phyloP scores from a whole-genome alignment of 1,139 yeast genomes.

The Kodamaea plutei region DNA sequence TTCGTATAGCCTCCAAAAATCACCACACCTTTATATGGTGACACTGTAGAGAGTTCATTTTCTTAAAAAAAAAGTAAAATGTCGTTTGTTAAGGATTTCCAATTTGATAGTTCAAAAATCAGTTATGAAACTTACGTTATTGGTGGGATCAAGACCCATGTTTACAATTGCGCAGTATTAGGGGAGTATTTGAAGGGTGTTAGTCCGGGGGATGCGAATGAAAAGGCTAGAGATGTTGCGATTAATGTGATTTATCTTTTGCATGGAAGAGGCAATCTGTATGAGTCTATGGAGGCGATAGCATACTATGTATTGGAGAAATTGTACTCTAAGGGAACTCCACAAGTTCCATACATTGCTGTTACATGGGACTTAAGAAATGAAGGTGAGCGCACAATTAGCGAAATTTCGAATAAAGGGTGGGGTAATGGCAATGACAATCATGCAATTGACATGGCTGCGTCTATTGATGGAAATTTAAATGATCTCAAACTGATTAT shows the following conservation, averaged over 20 bases:
- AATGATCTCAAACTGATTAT: slow-evolving; percentile 46
- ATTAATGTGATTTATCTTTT: slow-evolving; percentile 36
- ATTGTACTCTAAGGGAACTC: slow-evolving; percentile 18
- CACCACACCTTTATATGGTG: too few relatives aligned
- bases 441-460: slow-evolving; percentile 54
- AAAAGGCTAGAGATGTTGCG: slow-evolving; percentile 19
- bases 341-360: slow-evolving; percentile 35
- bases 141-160: slow-evolving; percentile 32
- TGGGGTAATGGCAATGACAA: slow-evolving; percentile 48
- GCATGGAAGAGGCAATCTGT: slow-evolving; percentile 35
- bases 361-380: slow-evolving; percentile 58
- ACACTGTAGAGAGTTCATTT: too few relatives aligned
- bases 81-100: slow-evolving; percentile 12
- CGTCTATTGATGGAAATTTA: slow-evolving; percentile 49
- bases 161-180: slow-evolving; percentile 31
- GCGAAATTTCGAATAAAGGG: slow-evolving; percentile 29
- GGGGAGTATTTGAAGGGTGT: slow-evolving; percentile 21
- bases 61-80: too few relatives aligned
- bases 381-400: slow-evolving; percentile 51
- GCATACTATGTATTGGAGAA: slow-evolving; percentile 29
- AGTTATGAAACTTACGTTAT: slow-evolving; percentile 23
- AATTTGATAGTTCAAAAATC: slow-evolving; percentile 20
- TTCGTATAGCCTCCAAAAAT: too few relatives aligned
- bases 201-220: slow-evolving; percentile 8
- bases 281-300: slow-evolving; percentile 27